Conservation (phyloP, 257 asterid genomes). For the Parsonsia alboflavescens region DNA sequence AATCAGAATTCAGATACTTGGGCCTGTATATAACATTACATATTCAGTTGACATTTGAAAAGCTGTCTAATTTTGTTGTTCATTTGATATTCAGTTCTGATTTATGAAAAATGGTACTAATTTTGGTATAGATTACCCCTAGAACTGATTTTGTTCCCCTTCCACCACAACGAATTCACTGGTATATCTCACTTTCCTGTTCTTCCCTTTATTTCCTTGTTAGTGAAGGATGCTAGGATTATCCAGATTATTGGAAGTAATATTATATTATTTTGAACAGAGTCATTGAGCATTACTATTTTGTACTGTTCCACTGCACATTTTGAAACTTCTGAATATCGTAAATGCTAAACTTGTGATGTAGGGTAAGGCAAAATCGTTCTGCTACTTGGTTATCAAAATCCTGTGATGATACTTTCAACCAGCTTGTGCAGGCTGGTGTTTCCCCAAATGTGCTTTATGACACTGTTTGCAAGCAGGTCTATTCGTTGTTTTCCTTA, state of each 20-base stretch:
- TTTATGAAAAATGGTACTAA: not conserved
- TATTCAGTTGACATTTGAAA: not conserved
- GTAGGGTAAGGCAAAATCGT: conserved; percentile 78
- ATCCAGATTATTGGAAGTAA: not conserved
- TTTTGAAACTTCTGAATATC: not conserved
- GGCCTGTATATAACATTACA: not conserved
- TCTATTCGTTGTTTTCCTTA: conserved; percentile 12
- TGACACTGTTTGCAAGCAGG: conserved; percentile 91
- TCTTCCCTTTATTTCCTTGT: not conserved
- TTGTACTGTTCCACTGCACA: not conserved
- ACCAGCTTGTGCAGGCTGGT: conserved; percentile 75
- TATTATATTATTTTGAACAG: not conserved
- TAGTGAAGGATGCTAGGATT: not conserved
- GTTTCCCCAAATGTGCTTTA: conserved; percentile 76
- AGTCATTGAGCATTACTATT: not conserved
- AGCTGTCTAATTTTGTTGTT: not conserved
- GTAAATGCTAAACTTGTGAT: conserved; percentile 16
- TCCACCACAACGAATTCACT: not conserved
- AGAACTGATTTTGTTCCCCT: conserved; percentile 1
- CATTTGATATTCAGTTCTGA: not conserved
- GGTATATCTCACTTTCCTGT: not conserved
- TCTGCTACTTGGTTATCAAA: conserved; percentile 51
- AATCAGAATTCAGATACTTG: not conserved
- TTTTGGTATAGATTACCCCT: not conserved
- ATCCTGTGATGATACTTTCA: conserved; percentile 89